phyloP scores from a whole-genome alignment of 2,329 filamentous ascomycete species.

The Zymoseptoria pseudotritici region DNA sequence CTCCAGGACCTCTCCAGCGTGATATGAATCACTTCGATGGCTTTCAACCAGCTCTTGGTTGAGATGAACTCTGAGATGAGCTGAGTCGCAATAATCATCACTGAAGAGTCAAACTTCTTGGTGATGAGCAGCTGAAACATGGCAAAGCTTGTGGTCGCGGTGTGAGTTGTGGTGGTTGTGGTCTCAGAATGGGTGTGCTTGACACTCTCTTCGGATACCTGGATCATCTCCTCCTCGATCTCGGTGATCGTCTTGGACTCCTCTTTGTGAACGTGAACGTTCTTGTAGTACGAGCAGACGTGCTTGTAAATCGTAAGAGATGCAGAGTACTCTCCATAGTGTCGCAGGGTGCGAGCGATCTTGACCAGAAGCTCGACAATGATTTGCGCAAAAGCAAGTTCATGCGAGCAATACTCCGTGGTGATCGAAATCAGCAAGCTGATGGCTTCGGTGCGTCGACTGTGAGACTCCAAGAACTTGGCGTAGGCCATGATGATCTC shows the following conservation, averaged over 20 bases:
- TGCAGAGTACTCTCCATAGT: constrained; percentile 37
- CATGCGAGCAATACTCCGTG: constrained; percentile 44
- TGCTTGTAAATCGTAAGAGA: constrained; percentile 44
- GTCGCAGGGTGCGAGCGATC: constrained; percentile 41
- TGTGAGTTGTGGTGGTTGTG: constrained; percentile 25
- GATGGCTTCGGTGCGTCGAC: constrained; percentile 39
- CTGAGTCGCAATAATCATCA: constrained; percentile 36
- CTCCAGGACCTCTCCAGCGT: constrained; percentile 42
- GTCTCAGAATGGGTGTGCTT: constrained; percentile 31
- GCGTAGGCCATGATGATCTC: constrained; percentile 41
- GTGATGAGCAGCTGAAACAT: constrained; percentile 38
- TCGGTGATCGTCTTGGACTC: constrained; percentile 31
- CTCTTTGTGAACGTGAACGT: constrained; percentile 26
- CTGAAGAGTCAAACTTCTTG: constrained; percentile 34
- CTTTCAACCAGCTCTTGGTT: constrained; percentile 42
- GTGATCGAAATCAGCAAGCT: constrained; percentile 41
- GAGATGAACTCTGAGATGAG: constrained; percentile 38
- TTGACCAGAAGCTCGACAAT: constrained; percentile 28
- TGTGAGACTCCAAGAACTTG: constrained; percentile 41
- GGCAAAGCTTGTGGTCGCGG: constrained; percentile 38
- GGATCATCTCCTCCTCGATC: constrained; percentile 37
- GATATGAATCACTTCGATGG: constrained; percentile 39
- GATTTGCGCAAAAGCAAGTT: constrained; percentile 21
- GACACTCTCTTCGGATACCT: constrained; percentile 31
- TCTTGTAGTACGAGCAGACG: constrained; percentile 29